Percentiles rank a stretch among this genome's conserved stretches.
phyloP scores from a whole-genome alignment of 345 rosid genomes.

The Hirschfeldia incana region DNA sequence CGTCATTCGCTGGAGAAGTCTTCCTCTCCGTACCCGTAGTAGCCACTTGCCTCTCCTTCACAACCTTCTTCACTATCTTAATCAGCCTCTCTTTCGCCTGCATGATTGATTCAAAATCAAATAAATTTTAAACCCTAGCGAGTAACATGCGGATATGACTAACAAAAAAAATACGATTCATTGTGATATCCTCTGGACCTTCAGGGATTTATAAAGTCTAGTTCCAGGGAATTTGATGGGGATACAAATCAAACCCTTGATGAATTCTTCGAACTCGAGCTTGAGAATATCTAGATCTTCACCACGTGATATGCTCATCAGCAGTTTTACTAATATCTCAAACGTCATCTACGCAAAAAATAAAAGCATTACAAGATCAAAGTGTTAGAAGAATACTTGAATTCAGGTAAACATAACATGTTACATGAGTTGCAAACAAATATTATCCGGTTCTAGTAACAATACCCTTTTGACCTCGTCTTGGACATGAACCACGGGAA shows the following conservation, averaged over 20 bases:
- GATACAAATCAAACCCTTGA: slow-evolving; percentile 88
- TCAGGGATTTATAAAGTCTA: slow-evolving; percentile 74
- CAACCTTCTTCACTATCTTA: slow-evolving; percentile 65
- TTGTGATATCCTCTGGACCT: slow-evolving; percentile 46
- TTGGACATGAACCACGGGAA: slow-evolving; percentile 56
- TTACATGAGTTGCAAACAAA: not conserved
- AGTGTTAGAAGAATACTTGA: not conserved
- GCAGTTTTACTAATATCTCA: slow-evolving; percentile 63
- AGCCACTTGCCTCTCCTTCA: slow-evolving; percentile 53
- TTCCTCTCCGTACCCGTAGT: slow-evolving; percentile 39
- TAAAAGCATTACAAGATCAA: not conserved
- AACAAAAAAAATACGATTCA: not conserved
- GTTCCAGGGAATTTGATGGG: slow-evolving; percentile 93
- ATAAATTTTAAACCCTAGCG: not conserved
- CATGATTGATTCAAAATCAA: slow-evolving; percentile 20
- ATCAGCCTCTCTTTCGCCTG: slow-evolving; percentile 78
- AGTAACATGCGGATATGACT: not conserved
- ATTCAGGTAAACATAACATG: not conserved
- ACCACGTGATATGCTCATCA: slow-evolving; percentile 70
- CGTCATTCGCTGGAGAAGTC: slow-evolving; percentile 47
- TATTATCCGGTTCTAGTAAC: not conserved
- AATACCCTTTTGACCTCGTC: slow-evolving; percentile 71
- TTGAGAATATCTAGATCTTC: slow-evolving; percentile 66
- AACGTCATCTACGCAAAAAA: slow-evolving; percentile 63
- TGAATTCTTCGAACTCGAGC: slow-evolving; percentile 76